phyloP scores from a whole-genome alignment of 768 basidiomycete species.

The Pleurotus cornucopiae region DNA sequence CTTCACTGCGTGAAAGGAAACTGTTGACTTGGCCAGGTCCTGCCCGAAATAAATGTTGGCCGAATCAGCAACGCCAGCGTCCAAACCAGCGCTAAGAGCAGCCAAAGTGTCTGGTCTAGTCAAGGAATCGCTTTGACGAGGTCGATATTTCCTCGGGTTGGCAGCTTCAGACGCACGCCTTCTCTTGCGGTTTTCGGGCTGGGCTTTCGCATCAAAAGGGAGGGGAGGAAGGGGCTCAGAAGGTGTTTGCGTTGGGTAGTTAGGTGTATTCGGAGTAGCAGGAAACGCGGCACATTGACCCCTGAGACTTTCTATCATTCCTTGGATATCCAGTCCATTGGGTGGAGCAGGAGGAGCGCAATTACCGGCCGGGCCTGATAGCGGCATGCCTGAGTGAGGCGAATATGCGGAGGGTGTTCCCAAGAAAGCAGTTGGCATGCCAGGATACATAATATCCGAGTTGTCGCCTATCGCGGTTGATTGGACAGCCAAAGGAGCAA shows the following conservation, averaged over 20 bases:
- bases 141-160: too few species aligned
- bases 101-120: too few species aligned
- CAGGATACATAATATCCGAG: slow-evolving; percentile 30
- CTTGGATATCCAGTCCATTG: slow-evolving; percentile 26
- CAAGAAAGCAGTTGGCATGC: slow-evolving; percentile 39
- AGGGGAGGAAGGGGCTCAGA: slow-evolving; percentile 2
- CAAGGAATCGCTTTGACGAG: too few species aligned
- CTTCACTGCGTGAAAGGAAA: slow-evolving; percentile 1
- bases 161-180: too few species aligned
- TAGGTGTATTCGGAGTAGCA: slow-evolving; percentile 8
- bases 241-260: neutral
- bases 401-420: slow-evolving; percentile 36
- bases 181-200: slow-evolving; percentile 6
- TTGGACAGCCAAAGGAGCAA: slow-evolving; percentile 16
- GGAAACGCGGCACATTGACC: slow-evolving; percentile 28
- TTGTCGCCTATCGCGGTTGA: slow-evolving; percentile 14
- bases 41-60: neutral
- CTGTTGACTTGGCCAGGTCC: neutral
- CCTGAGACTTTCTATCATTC: slow-evolving; percentile 43
- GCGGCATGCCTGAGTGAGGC: slow-evolving; percentile 26
- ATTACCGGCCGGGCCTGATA: slow-evolving; percentile 18
- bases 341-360: neutral
- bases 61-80: neutral
- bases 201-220: slow-evolving; percentile 4
- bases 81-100: too few species aligned